Conservation (phyloP, 1,284 basidiomycete genomes). For the Pascua guehoae region DNA sequence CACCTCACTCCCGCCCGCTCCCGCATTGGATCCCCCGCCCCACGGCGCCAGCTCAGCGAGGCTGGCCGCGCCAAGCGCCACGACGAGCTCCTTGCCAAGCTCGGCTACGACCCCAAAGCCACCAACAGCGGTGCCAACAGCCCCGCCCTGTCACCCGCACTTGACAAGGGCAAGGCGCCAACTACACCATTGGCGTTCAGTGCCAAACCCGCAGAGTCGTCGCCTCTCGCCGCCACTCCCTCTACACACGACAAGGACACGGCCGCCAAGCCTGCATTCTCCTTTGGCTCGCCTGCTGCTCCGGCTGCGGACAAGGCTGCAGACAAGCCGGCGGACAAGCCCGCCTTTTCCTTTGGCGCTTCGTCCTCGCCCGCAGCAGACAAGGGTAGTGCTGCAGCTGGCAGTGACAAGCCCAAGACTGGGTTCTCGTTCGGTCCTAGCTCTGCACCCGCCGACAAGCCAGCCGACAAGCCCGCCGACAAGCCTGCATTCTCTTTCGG, state of each 20-base stretch:
- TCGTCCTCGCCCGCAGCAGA: background rate
- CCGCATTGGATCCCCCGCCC: slow-evolving; percentile 8
- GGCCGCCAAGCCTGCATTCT: slow-evolving; percentile 2
- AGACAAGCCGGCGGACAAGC: background rate
- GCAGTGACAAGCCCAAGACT: background rate
- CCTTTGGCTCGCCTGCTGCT: background rate
- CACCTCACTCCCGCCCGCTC: slow-evolving; percentile 3
- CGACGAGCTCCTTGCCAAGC: slow-evolving; percentile 18
- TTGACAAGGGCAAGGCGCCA: background rate
- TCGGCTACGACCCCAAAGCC: background rate
- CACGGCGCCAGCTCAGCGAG: slow-evolving; percentile 12
- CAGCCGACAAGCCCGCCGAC: background rate
- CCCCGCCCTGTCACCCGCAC: background rate
- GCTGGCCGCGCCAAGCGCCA: slow-evolving; percentile 13
- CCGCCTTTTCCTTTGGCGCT: slow-evolving; percentile 4
- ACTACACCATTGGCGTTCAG: slow-evolving; percentile 5
- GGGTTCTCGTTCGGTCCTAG: slow-evolving; percentile 4
- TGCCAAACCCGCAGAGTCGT: background rate
- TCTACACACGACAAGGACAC: slow-evolving; percentile 1
- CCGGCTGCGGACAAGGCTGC: background rate
- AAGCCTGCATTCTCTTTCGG: background rate
- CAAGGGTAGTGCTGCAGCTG: background rate
- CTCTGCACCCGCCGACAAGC: background rate
- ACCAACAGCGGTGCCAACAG: background rate
- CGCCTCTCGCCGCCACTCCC: background rate